Evolutionary conservation across 106 monocot species (phyloP).

Genomic region (Cymbidium sinense): DNA sequence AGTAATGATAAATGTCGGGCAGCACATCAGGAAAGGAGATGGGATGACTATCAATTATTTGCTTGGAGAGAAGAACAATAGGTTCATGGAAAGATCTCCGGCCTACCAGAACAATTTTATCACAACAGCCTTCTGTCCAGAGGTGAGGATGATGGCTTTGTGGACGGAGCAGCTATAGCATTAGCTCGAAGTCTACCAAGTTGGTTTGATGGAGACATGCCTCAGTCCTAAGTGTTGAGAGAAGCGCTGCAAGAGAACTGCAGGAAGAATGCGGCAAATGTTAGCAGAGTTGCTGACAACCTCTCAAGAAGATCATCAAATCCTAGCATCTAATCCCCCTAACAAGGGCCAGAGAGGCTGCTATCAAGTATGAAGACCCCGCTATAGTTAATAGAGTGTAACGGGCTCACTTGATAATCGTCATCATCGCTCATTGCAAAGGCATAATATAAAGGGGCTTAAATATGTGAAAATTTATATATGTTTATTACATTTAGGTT

Average conservation of each 20-base stretch:
- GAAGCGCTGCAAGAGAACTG: constrained; percentile 70
- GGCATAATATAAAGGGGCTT: too few relatives aligned
- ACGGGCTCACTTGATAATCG: too few relatives aligned
- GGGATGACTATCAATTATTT: constrained; percentile 95
- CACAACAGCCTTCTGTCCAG: constrained; percentile 63
- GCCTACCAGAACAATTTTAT: constrained; percentile 71
- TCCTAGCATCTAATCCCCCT: constrained; percentile 66
- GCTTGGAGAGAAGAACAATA: constrained; percentile 51
- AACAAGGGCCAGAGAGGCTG: constrained; percentile 58
- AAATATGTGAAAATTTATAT: too few relatives aligned
- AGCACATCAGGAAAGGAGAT: constrained; percentile 71
- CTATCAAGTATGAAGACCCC: too few relatives aligned
- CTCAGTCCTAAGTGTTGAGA: constrained; percentile 77
- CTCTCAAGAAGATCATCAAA: constrained; percentile 63
- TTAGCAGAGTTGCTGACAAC: constrained; percentile 57
- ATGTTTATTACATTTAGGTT: too few relatives aligned
- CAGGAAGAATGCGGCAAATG: constrained; percentile 83
- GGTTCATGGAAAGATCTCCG: constrained; percentile 89
- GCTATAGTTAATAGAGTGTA: too few relatives aligned
- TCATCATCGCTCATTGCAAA: too few relatives aligned
- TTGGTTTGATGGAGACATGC: constrained; percentile 81
- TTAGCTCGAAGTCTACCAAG: constrained; percentile 70
- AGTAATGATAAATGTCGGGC: constrained; percentile 98
- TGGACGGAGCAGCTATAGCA: constrained; percentile 90
- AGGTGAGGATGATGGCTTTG: constrained; percentile 54